Percentiles rank a stretch among this genome's conserved stretches.
These are phyloP conservation scores for Termitomyces sp. DNA, from an alignment of 768 basidiomycete species.

Conservation along the genomic window DNA sequence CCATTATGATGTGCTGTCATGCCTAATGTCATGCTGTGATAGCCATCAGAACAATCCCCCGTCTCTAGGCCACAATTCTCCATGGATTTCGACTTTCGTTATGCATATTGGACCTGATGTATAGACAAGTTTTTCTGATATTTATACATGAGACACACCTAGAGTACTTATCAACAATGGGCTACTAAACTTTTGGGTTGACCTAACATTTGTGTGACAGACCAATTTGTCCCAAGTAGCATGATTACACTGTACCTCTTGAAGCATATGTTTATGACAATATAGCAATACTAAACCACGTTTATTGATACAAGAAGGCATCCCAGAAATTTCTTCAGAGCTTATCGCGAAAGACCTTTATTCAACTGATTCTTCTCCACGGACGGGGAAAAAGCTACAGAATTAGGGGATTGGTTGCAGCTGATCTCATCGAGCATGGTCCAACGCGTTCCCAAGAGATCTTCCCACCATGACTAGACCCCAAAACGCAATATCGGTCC, in stretches of 20 bases:
- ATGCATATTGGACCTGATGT: background rate
- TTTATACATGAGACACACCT: background rate
- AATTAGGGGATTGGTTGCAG: constrained; percentile 4
- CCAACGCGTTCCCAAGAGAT: background rate
- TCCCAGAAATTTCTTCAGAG: background rate
- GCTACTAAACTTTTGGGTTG: no score
- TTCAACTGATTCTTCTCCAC: background rate
- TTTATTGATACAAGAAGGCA: background rate
- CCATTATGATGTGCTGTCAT: background rate
- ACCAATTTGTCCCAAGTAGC: no score
- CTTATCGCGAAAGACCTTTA: background rate
- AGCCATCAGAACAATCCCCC: background rate
- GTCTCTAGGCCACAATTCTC: background rate
- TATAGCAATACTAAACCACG: no score
- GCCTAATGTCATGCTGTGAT: background rate
- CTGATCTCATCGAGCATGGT: background rate
- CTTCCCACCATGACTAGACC: constrained; percentile 8
- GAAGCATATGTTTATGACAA: no score
- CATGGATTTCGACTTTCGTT: background rate
- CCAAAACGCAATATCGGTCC: constrained; percentile 12
- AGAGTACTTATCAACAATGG: no score
- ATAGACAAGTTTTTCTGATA: background rate
- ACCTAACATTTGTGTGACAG: no score
- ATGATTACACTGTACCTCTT: no score
- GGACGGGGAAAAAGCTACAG: constrained; percentile 4